phyloP scores from a whole-genome alignment of 192 early-diverging fungal genomes.

The Coemansia reversa region DNA sequence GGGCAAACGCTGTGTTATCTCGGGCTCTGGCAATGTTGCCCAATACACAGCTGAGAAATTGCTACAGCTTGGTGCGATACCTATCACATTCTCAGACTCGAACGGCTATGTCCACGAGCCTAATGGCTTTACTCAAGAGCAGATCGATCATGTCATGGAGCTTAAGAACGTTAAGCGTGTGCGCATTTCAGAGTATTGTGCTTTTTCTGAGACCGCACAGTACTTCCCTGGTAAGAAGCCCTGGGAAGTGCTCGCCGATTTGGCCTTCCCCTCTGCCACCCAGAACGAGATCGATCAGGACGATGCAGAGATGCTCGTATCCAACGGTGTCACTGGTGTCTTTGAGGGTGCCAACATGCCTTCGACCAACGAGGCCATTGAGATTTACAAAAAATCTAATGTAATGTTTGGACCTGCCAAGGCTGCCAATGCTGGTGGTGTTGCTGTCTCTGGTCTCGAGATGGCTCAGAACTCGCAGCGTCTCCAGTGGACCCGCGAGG shows the following conservation, averaged over 20 bases:
- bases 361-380: slow-evolving; percentile 58
- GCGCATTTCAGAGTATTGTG: slow-evolving; percentile 55
- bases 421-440: slow-evolving; percentile 60
- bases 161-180: slow-evolving; percentile 57
- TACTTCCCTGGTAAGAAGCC: slow-evolving; percentile 58
- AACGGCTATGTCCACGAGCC: slow-evolving; percentile 55
- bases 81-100: slow-evolving; percentile 59
- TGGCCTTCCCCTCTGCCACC: slow-evolving; percentile 59
- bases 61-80: slow-evolving; percentile 55
- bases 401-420: slow-evolving; percentile 58
- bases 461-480: slow-evolving; percentile 62
- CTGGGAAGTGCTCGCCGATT: slow-evolving; percentile 55
- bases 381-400: slow-evolving; percentile 51
- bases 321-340: slow-evolving; percentile 54
- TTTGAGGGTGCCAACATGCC: slow-evolving; percentile 62
- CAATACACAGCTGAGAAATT: slow-evolving; percentile 60
- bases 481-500: slow-evolving; percentile 57
- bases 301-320: slow-evolving; percentile 54
- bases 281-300: slow-evolving; percentile 60
- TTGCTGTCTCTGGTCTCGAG: slow-evolving; percentile 59
- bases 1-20: slow-evolving; percentile 56
- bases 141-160: slow-evolving; percentile 56
- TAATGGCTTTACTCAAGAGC: slow-evolving; percentile 54
- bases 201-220: slow-evolving; percentile 50
- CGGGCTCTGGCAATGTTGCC: slow-evolving; percentile 59